phyloP scores from a whole-genome alignment of 148 eudicot genomes.

The Polygonum aviculare region DNA sequence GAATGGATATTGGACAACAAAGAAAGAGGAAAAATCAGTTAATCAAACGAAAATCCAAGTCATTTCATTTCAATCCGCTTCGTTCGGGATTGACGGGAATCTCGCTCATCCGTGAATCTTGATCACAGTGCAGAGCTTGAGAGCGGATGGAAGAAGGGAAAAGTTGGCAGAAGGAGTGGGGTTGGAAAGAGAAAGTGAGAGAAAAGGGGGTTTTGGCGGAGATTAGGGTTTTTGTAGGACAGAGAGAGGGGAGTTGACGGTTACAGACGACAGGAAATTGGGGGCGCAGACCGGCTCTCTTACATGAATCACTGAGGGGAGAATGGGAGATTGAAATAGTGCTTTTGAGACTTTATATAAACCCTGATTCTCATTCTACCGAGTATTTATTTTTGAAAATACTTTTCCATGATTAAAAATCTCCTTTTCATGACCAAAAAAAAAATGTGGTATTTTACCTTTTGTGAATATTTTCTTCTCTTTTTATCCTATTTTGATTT shows the following conservation, averaged over 20 bases:
- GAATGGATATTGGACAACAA: background rate
- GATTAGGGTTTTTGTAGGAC: constrained; percentile 13
- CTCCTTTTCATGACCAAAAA: background rate
- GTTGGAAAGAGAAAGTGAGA: constrained; percentile 4
- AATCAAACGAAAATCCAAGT: background rate
- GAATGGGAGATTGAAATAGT: background rate
- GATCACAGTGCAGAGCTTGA: background rate
- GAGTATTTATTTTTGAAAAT: background rate
- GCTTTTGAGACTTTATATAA: background rate
- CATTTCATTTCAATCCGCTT: background rate
- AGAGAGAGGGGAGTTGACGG: constrained; percentile 5
- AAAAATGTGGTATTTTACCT: too few species aligned
- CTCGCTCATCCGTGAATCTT: background rate
- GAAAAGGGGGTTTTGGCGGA: background rate
- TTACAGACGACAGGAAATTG: constrained; percentile 13
- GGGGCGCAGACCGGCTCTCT: constrained; percentile 2
- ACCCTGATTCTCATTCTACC: background rate
- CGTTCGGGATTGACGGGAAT: background rate
- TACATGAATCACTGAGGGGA: background rate
- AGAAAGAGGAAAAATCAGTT: background rate
- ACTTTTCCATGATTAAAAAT: background rate
- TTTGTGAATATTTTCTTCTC: background rate
- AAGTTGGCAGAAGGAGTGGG: background rate
- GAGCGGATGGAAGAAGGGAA: background rate
- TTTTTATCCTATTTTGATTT: too few species aligned